Conservation (phyloP, 331 rosid genomes). For the Erythrophleum ivorense region DNA sequence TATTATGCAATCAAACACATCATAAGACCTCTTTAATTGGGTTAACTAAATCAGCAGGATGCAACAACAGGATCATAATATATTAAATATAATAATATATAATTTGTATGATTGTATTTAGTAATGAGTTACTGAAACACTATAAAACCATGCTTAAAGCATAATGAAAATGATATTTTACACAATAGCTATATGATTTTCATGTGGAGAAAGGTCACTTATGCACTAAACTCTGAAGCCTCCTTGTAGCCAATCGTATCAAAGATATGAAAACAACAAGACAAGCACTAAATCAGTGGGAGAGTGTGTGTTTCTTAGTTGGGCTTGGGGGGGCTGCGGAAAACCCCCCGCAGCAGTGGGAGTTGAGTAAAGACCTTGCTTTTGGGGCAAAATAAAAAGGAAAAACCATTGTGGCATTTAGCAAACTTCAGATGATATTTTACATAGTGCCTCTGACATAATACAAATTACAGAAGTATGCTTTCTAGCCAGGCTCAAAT, state of each 20-base stretch:
- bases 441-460: not conserved
- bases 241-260: no score
- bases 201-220: not conserved
- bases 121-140: not conserved
- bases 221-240: not conserved
- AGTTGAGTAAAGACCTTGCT: not conserved
- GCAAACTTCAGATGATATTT: not conserved
- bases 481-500: constrained; percentile 17
- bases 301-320: not conserved
- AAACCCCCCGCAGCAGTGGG: not conserved
- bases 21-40: constrained; percentile 15
- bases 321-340: not conserved
- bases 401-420: not conserved
- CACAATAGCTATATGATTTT: not conserved
- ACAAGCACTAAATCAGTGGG: not conserved
- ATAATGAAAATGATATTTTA: not conserved
- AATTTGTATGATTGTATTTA: not conserved
- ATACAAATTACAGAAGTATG: constrained; percentile 6
- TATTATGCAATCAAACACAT: constrained; percentile 18
- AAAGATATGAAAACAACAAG: not conserved
- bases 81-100: not conserved
- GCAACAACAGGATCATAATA: constrained; percentile 1
- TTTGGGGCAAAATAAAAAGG: not conserved
- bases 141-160: not conserved
- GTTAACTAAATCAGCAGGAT: constrained; percentile 12